Evolutionary conservation across 768 basidiomycete species (phyloP).

Genomic region (Boletus tylopilopsis): DNA sequence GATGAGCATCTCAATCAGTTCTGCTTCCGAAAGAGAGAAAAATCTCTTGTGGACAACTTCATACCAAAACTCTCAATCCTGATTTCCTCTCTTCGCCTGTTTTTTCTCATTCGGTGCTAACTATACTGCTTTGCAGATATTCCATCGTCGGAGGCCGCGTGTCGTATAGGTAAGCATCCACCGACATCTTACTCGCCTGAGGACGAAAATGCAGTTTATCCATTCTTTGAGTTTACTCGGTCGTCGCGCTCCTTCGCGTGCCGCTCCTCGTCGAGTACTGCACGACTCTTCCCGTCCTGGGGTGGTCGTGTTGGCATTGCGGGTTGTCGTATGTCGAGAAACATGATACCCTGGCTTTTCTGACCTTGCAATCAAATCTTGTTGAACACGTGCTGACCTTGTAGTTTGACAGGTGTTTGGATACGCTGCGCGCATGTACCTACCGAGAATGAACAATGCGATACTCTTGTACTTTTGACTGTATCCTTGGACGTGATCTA

Average conservation of each 20-base stretch:
- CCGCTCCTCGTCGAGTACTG: constrained; percentile 39
- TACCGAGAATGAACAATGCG: no score
- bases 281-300: constrained; percentile 47
- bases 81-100: constrained; percentile 25
- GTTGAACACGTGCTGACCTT: constrained; percentile 4
- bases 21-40: constrained; percentile 76
- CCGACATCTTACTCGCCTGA: constrained; percentile 4
- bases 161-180: background rate
- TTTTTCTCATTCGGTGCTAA: constrained; percentile 5
- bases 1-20: constrained; percentile 64
- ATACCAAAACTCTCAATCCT: constrained; percentile 49
- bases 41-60: constrained; percentile 71
- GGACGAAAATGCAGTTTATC: constrained; percentile 81
- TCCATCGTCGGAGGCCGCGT: no score
- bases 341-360: constrained; percentile 66
- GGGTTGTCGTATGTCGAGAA: constrained; percentile 32
- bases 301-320: constrained; percentile 35
- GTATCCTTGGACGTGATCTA: no score
- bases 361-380: constrained; percentile 33
- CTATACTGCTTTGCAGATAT: background rate
- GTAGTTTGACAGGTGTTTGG: constrained; percentile 3
- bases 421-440: no score
- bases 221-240: constrained; percentile 68
- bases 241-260: constrained; percentile 30
- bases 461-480: no score